These are phyloP conservation scores for Rubus idaeus DNA, from an alignment of 306 rosid species.

Conservation along the genomic window DNA sequence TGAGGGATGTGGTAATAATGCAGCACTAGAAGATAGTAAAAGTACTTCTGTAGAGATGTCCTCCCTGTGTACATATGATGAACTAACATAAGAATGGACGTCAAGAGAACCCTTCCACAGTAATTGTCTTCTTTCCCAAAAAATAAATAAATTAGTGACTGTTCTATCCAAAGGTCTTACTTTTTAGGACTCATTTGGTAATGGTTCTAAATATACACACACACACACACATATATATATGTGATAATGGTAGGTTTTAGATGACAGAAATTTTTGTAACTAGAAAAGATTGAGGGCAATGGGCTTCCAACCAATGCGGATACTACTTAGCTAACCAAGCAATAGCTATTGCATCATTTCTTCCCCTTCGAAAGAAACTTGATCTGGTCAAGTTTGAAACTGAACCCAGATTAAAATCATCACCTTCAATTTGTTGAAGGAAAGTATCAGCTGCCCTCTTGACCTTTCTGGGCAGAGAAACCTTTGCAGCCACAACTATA, in stretches of 20 bases:
- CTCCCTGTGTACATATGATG: constrained; percentile 42
- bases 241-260: not conserved
- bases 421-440: not conserved
- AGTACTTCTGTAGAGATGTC: constrained; percentile 25
- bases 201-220: not conserved
- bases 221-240: too few relatives aligned
- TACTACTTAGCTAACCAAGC: not conserved
- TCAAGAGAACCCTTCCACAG: constrained; percentile 9
- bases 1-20: constrained; percentile 63
- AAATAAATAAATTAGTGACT: not conserved
- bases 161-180: not conserved
- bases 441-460: not conserved
- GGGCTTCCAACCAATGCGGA: not conserved
- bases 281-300: not conserved
- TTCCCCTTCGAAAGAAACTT: not conserved
- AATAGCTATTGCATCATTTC: not conserved
- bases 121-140: not conserved
- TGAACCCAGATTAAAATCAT: not conserved
- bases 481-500: not conserved
- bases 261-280: not conserved
- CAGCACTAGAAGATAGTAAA: constrained; percentile 51
- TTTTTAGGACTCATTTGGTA: not conserved
- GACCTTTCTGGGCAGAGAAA: not conserved
- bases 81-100: constrained; percentile 17
- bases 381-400: not conserved